These are phyloP conservation scores for Strobilomyces dryophilus DNA, from an alignment of 768 basidiomycete genomes.

Conservation along the genomic window DNA sequence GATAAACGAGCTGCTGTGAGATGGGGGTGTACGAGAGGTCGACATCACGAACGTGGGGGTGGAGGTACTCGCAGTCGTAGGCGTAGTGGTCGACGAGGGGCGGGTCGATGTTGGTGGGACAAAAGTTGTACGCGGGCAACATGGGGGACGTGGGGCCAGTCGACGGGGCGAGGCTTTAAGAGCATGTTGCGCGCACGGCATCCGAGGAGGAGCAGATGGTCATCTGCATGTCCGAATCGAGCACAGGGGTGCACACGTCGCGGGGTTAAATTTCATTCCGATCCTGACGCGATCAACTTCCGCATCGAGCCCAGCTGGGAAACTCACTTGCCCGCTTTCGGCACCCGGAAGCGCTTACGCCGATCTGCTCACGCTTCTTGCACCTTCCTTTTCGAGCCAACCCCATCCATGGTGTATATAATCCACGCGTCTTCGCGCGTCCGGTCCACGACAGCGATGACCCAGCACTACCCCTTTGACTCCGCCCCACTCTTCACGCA, in stretches of 20 bases:
- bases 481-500: not conserved
- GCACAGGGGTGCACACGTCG: conserved; percentile 6
- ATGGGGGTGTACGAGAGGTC: conserved; percentile 5
- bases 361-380: conserved; percentile 18
- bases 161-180: conserved; percentile 2
- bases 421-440: not conserved
- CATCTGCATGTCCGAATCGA: not conserved
- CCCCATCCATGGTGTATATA: conserved; percentile 14
- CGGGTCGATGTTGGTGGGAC: not conserved
- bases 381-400: conserved; percentile 13
- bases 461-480: conserved; percentile 15
- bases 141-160: not conserved
- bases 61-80: conserved; percentile 14
- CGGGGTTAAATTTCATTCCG: conserved; percentile 24
- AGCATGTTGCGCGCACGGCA: conserved; percentile 8
- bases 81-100: conserved; percentile 8
- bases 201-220: conserved; percentile 22
- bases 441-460: conserved; percentile 14
- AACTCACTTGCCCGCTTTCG: not conserved
- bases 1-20: conserved; percentile 14
- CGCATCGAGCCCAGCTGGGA: conserved; percentile 6
- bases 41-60: not conserved
- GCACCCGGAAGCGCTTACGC: conserved; percentile 6
- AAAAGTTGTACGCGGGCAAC: conserved; percentile 8
- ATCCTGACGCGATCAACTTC: conserved; percentile 23